phyloP scores from a whole-genome alignment of 2,329 filamentous ascomycete species.

The Trichophyton simii region DNA sequence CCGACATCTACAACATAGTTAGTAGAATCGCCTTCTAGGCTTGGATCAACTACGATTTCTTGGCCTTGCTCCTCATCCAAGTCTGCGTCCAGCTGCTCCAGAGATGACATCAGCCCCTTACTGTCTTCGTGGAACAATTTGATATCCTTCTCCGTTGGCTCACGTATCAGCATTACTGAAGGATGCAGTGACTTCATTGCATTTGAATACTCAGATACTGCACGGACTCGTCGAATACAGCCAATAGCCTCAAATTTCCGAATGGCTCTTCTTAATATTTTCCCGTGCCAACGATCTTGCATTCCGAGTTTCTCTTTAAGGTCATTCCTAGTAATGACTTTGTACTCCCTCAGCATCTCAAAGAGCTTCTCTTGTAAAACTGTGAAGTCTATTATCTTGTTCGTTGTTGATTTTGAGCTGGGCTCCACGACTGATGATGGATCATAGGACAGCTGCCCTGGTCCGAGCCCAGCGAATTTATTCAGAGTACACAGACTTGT shows the following conservation, averaged over 20 bases:
- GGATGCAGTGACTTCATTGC: slow-evolving; percentile 25
- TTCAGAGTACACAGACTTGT: slow-evolving; percentile 47
- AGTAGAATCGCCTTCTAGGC: slow-evolving; percentile 1
- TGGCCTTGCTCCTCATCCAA: slow-evolving; percentile 22
- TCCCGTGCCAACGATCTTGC: slow-evolving; percentile 27
- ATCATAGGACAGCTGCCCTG: slow-evolving; percentile 7
- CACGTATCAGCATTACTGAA: slow-evolving; percentile 34
- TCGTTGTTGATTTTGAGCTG: slow-evolving; percentile 9
- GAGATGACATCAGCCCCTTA: slow-evolving; percentile 18
- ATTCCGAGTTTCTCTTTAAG: slow-evolving; percentile 38
- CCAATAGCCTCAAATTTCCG: slow-evolving; percentile 36
- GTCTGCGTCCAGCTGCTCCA: slow-evolving; percentile 20
- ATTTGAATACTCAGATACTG: slow-evolving; percentile 30
- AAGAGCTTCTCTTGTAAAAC: slow-evolving; percentile 39
- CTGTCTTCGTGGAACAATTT: slow-evolving; percentile 30
- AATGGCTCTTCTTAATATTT: slow-evolving; percentile 31
- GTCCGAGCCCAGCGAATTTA: slow-evolving; percentile 29
- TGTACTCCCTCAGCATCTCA: slow-evolving; percentile 36
- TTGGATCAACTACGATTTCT: slow-evolving; percentile 14
- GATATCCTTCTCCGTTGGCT: slow-evolving; percentile 29
- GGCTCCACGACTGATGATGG: slow-evolving; percentile 12
- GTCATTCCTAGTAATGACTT: slow-evolving; percentile 42
- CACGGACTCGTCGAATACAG: slow-evolving; percentile 33
- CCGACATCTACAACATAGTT: slow-evolving; percentile 20
- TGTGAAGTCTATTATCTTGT: slow-evolving; percentile 36